Percentiles rank a stretch among this genome's conserved stretches.
These are phyloP conservation scores for Aspergillus wentii DNA, from an alignment of 495 filamentous ascomycete genomes.

Conservation along the genomic window DNA sequence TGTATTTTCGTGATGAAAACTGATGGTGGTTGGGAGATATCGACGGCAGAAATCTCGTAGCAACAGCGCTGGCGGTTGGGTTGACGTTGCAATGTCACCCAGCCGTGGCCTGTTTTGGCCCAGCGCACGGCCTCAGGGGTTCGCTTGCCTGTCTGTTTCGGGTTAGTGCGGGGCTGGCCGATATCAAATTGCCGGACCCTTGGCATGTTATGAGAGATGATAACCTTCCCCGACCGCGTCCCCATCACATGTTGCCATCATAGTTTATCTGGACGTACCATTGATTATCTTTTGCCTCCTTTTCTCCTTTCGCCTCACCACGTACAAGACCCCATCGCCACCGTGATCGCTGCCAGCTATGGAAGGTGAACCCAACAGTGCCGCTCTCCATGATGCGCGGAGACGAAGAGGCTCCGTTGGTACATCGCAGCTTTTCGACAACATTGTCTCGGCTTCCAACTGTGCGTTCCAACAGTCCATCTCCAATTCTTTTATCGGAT, in stretches of 20 bases:
- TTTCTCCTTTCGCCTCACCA: slow-evolving; percentile 1
- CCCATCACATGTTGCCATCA: too few species aligned
- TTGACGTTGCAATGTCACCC: slow-evolving; percentile 59
- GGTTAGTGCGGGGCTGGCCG: slow-evolving; percentile 46
- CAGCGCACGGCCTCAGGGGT: slow-evolving; percentile 46
- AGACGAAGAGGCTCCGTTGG: slow-evolving; percentile 60
- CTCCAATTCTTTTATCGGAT: slow-evolving; percentile 1
- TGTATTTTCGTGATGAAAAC: slow-evolving; percentile 53
- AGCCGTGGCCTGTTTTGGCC: slow-evolving; percentile 40
- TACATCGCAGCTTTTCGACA: slow-evolving; percentile 84
- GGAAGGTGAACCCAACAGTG: slow-evolving; percentile 38
- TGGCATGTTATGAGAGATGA: too few species aligned
- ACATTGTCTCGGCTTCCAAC: slow-evolving; percentile 93
- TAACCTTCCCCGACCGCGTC: too few species aligned
- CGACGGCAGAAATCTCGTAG: slow-evolving; percentile 48
- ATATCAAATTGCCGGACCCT: slow-evolving; percentile 41
- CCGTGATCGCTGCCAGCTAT: slow-evolving; percentile 30
- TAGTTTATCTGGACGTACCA: too few species aligned
- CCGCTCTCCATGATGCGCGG: slow-evolving; percentile 45
- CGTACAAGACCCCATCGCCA: slow-evolving; percentile 5
- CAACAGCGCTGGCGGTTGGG: slow-evolving; percentile 47
- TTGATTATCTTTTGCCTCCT: slow-evolving; percentile 6
- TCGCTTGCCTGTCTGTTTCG: slow-evolving; percentile 38
- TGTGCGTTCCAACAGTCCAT: slow-evolving; percentile 68
- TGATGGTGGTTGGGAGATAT: slow-evolving; percentile 47